Conservation (phyloP, 495 filamentous ascomycete genomes). For the Aspergillus asperescens region DNA sequence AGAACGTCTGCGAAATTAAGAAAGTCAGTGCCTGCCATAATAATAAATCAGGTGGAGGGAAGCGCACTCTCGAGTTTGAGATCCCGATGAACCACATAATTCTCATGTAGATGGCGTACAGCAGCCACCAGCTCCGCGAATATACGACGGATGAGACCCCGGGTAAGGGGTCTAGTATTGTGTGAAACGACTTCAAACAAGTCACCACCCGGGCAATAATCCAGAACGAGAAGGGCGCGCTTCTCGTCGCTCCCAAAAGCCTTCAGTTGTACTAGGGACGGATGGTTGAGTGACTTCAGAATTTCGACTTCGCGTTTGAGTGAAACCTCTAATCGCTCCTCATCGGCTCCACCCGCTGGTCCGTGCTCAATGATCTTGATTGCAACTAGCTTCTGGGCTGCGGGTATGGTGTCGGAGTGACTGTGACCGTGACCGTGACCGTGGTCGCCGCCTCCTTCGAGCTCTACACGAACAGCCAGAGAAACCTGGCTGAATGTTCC, state of each 20-base stretch:
- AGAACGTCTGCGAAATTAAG: conserved; percentile 65
- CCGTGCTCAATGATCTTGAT: conserved; percentile 95
- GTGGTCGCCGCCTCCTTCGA: conserved; percentile 21
- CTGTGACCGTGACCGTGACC: conserved; percentile 23
- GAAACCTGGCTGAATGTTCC: conserved; percentile 94
- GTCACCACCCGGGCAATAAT: conserved; percentile 90
- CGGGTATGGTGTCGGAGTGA: conserved; percentile 42
- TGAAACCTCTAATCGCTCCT: conserved; percentile 84
- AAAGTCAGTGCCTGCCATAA: too few relatives aligned
- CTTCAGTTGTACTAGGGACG: conserved; percentile 82
- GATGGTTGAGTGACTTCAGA: conserved; percentile 78
- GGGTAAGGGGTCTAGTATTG: conserved; percentile 57
- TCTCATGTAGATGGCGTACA: conserved; percentile 74
- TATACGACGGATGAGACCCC: conserved; percentile 71
- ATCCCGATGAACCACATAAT: conserved; percentile 90
- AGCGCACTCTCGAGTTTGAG: conserved; percentile 94
- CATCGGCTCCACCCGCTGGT: conserved; percentile 81
- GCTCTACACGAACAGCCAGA: conserved; percentile 64
- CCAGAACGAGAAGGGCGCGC: conserved; percentile 77
- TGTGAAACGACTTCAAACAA: conserved; percentile 83
- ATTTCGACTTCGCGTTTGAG: conserved; percentile 94
- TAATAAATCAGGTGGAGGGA: neutral
- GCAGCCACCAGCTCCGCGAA: conserved; percentile 86
- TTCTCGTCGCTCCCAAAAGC: conserved; percentile 78
- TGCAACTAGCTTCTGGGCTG: conserved; percentile 71